Conservation (phyloP, 768 basidiomycete genomes). For the Kwoniella sp. region DNA sequence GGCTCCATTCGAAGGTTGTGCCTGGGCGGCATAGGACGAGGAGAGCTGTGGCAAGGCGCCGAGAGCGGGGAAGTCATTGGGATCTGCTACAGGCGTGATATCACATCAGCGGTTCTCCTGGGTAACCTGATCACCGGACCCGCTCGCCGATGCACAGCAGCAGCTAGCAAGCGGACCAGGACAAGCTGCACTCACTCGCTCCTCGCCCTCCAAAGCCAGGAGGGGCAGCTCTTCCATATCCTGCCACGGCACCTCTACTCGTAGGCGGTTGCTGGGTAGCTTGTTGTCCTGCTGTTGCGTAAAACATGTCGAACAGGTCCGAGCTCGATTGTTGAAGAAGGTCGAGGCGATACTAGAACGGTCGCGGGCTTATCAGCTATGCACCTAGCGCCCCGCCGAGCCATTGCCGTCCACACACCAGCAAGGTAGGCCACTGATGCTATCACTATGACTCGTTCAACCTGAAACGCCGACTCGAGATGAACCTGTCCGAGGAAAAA, state of each 20-base stretch:
- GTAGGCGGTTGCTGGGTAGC: slow-evolving; percentile 22
- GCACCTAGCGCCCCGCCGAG: no score
- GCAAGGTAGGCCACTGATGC: no score
- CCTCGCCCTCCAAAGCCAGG: slow-evolving; percentile 37
- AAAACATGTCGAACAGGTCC: slow-evolving; percentile 38
- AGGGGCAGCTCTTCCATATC: slow-evolving; percentile 29
- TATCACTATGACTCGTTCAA: no score
- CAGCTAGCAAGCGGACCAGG: slow-evolving; percentile 1
- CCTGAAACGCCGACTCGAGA: no score
- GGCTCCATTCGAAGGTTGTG: slow-evolving; percentile 25
- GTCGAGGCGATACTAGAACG: no score
- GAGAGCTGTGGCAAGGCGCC: slow-evolving; percentile 28
- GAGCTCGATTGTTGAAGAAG: no score
- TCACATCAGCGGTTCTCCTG: not conserved
- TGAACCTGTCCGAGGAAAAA: no score
- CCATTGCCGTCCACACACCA: no score
- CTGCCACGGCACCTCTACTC: slow-evolving; percentile 20
- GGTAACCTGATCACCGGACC: not conserved
- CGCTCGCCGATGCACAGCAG: not conserved
- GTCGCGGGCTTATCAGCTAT: no score
- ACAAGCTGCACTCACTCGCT: slow-evolving; percentile 32
- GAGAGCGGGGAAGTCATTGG: slow-evolving; percentile 48
- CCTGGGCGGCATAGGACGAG: slow-evolving; percentile 41
- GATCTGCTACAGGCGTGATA: slow-evolving; percentile 19
- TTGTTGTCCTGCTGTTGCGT: slow-evolving; percentile 44